Conservation (phyloP, 345 rosid species). For the Draba incana region DNA sequence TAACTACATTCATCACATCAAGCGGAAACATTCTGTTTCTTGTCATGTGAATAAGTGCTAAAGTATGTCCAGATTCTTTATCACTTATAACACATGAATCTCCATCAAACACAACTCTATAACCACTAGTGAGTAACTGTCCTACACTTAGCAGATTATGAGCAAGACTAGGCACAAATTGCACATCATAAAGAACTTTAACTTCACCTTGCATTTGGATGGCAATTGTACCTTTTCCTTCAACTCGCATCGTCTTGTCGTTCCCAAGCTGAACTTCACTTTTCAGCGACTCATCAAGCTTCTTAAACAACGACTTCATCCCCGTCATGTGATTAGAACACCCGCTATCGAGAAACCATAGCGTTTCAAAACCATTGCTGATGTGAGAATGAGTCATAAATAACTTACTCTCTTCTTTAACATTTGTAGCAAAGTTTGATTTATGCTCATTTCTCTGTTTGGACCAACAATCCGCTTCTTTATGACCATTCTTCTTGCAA, state of each 20-base stretch:
- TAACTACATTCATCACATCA: not conserved
- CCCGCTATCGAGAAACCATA: not conserved
- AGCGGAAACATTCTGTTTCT: not conserved
- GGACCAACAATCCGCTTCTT: too few relatives aligned
- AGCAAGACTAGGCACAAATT: not conserved
- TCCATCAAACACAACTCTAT: not conserved
- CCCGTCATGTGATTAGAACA: constrained; percentile 1
- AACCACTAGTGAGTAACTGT: not conserved
- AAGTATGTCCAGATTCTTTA: not conserved
- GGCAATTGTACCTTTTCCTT: not conserved
- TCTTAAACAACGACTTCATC: not conserved
- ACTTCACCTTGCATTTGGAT: not conserved
- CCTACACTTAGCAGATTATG: not conserved
- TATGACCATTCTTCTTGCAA: too few relatives aligned
- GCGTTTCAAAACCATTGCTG: not conserved
- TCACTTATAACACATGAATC: not conserved
- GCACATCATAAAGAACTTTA: not conserved
- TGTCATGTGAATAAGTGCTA: not conserved
- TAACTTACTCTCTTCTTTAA: too few relatives aligned
- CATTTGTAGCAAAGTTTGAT: too few relatives aligned
- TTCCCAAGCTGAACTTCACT: not conserved
- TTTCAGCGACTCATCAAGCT: not conserved
- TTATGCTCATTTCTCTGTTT: too few relatives aligned
- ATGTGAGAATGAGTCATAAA: not conserved
- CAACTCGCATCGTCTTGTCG: not conserved